These are phyloP conservation scores for Fusarium poae DNA, from an alignment of 2,329 filamentous ascomycete species.

Conservation along the genomic window DNA sequence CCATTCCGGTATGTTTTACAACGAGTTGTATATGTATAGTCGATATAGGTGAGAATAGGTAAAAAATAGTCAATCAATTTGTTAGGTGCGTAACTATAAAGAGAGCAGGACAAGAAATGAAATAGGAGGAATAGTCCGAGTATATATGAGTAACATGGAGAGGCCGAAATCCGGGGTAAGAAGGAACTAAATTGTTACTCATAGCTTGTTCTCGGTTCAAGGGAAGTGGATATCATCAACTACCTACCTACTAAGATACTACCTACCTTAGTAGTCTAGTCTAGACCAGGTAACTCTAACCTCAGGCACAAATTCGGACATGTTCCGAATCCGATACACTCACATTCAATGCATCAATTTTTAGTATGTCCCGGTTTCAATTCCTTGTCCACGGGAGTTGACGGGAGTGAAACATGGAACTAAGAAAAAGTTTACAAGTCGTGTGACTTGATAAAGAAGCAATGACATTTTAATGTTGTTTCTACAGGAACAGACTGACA, in stretches of 20 bases:
- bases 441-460: constrained; percentile 18
- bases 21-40: not conserved
- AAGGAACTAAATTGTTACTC: constrained; percentile 32
- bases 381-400: constrained; percentile 8
- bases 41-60: not conserved
- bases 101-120: not conserved
- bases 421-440: constrained; percentile 22
- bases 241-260: not conserved
- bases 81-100: constrained; percentile 7
- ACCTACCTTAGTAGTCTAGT: too few species aligned
- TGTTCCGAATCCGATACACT: constrained; percentile 4
- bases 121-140: constrained; percentile 2
- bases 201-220: constrained; percentile 38
- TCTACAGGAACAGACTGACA: not conserved
- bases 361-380: constrained; percentile 2
- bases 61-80: constrained; percentile 2
- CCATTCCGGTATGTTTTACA: constrained; percentile 23
- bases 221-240: constrained; percentile 23
- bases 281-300: too few species aligned
- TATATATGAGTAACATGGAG: constrained; percentile 27
- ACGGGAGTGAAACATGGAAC: constrained; percentile 8
- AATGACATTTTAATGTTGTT: constrained; percentile 7
- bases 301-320: constrained; percentile 38
- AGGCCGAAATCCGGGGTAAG: constrained; percentile 36
- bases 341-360: constrained; percentile 10